Evolutionary conservation across 2,329 filamentous ascomycete species (phyloP).

Genomic region (Myriosclerotinia scirpicola): DNA sequence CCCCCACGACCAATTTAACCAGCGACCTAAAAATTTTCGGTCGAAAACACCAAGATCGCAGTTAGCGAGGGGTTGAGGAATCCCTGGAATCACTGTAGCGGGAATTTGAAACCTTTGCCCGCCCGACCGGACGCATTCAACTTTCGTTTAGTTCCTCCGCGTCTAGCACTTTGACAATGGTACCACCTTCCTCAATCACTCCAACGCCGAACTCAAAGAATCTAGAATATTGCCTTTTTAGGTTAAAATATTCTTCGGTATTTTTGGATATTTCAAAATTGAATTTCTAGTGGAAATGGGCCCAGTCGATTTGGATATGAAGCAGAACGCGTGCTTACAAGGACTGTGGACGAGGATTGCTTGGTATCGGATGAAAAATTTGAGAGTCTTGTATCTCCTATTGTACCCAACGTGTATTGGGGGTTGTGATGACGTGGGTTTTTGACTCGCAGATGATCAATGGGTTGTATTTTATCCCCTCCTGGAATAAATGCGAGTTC

Average conservation of each 20-base stretch:
- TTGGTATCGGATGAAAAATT: slow-evolving; percentile 45
- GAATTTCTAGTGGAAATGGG: neutral
- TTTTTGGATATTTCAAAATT: neutral
- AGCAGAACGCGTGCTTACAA: slow-evolving; percentile 44
- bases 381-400: slow-evolving; percentile 43
- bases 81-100: neutral
- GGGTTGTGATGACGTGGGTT: slow-evolving; percentile 55
- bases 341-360: slow-evolving; percentile 44
- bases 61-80: slow-evolving; percentile 4
- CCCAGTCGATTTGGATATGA: slow-evolving; percentile 15
- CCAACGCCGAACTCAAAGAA: slow-evolving; percentile 1
- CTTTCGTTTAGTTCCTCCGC: slow-evolving; percentile 21
- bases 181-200: slow-evolving; percentile 21
- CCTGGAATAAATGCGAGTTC: slow-evolving; percentile 39
- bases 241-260: neutral
- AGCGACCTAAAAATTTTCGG: neutral
- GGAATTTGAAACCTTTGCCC: slow-evolving; percentile 2
- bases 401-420: slow-evolving; percentile 51
- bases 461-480: slow-evolving; percentile 43
- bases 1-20: slow-evolving; percentile 20
- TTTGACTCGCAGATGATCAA: slow-evolving; percentile 55
- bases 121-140: slow-evolving; percentile 18
- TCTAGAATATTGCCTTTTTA: slow-evolving; percentile 3
- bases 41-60: slow-evolving; percentile 1
- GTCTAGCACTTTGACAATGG: neutral